These are phyloP conservation scores for Phytophthora cactorum DNA, from an alignment of 352 stramenopile genomes.

Conservation along the genomic window DNA sequence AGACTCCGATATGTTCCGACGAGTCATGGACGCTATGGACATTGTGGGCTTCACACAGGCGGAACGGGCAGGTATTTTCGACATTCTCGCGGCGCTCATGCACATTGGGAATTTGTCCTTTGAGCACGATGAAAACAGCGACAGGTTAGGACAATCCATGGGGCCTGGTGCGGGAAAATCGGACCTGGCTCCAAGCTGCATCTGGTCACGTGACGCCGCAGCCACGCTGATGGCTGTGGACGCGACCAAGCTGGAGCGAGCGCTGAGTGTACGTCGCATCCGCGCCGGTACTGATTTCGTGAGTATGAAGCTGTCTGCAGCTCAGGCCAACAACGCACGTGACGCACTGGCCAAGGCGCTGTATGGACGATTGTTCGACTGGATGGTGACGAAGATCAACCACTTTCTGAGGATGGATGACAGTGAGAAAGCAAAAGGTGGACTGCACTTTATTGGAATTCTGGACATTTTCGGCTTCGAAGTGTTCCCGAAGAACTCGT, in stretches of 20 bases:
- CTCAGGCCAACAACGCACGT: constrained; percentile 83
- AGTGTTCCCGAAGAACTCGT: no score
- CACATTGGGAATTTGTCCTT: constrained; percentile 91
- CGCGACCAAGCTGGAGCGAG: constrained; percentile 69
- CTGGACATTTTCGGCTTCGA: no score
- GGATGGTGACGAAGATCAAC: no score
- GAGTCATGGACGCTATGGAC: constrained; percentile 81
- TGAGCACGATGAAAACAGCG: constrained; percentile 75
- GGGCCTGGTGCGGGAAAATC: constrained; percentile 30
- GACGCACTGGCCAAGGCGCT: constrained; percentile 82
- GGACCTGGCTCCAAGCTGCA: constrained; percentile 63
- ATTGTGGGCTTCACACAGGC: constrained; percentile 83
- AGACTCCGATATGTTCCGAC: constrained; percentile 80
- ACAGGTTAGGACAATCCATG: constrained; percentile 50
- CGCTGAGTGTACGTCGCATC: constrained; percentile 83
- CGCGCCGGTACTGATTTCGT: constrained; percentile 84
- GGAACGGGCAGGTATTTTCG: constrained; percentile 83
- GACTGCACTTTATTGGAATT: no score
- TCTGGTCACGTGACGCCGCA: constrained; percentile 77
- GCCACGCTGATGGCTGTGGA: constrained; percentile 78
- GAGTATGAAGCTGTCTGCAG: constrained; percentile 83
- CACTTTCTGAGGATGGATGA: no score
- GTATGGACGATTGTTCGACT: no score
- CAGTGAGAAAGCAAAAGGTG: no score
- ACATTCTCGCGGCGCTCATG: constrained; percentile 84